Percentiles rank a stretch among this genome's conserved stretches.
phyloP scores from a whole-genome alignment of 23 red algal species.

The Gracilariopsis chorda region DNA sequence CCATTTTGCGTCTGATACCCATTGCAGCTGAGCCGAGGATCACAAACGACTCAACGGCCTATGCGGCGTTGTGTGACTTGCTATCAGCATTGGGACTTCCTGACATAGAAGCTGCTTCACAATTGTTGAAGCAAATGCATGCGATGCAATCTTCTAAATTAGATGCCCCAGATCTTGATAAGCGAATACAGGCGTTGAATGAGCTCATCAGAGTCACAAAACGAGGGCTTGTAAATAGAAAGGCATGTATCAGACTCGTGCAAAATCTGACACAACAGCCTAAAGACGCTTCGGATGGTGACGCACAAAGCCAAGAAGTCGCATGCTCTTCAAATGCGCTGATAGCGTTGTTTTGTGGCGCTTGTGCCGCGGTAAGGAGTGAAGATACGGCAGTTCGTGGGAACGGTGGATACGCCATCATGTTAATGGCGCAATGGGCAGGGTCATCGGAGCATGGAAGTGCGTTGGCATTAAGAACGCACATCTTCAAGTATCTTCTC shows the following conservation, averaged over 20 bases:
- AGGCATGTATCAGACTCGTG: neutral
- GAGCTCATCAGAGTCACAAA: neutral
- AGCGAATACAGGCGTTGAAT: conserved; percentile 35
- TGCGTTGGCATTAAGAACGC: neutral
- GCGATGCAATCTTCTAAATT: conserved; percentile 23
- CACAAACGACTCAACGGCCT: neutral
- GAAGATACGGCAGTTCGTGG: conserved; percentile 61
- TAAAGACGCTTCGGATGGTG: neutral
- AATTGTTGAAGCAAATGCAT: conserved; percentile 19
- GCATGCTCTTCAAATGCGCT: conserved; percentile 3
- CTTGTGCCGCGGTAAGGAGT: conserved; percentile 12
- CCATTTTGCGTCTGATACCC: conserved; percentile 4
- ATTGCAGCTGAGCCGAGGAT: neutral
- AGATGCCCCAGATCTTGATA: conserved; percentile 47
- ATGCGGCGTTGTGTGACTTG: conserved; percentile 23
- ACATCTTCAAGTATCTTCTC: neutral
- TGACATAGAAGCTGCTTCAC: conserved; percentile 11
- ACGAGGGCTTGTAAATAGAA: neutral
- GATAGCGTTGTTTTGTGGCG: conserved; percentile 27
- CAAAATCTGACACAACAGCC: neutral
- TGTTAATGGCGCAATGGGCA: conserved; percentile 36
- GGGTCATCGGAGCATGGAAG: neutral
- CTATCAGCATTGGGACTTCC: neutral
- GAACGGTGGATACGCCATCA: conserved; percentile 40
- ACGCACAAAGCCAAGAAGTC: neutral